phyloP scores from a whole-genome alignment of 129 eudicot species.

The Mikania micrantha region DNA sequence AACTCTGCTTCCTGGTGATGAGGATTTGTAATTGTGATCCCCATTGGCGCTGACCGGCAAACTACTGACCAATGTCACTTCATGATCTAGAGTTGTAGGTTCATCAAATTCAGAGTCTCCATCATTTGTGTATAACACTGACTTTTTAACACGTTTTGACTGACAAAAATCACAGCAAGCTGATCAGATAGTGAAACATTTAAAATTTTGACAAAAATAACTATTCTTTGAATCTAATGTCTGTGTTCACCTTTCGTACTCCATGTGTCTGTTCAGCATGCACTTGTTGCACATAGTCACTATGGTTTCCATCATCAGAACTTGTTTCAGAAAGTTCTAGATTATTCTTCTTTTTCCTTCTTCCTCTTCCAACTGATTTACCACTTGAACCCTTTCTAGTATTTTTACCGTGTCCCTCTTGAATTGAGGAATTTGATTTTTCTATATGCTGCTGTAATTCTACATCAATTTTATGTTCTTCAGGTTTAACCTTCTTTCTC shows the following conservation, averaged over 20 bases:
- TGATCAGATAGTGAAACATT: slow-evolving; percentile 5
- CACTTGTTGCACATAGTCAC: slow-evolving; percentile 29
- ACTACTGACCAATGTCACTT: slow-evolving; percentile 5
- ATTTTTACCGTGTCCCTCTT: slow-evolving; percentile 17
- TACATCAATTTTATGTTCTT: slow-evolving; percentile 15
- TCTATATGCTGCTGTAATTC: slow-evolving; percentile 18
- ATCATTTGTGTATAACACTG: slow-evolving; percentile 31
- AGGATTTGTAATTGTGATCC: slow-evolving; percentile 1
- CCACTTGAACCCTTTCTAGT: slow-evolving; percentile 25
- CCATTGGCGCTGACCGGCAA: not conserved
- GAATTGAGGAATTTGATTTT: slow-evolving; percentile 7
- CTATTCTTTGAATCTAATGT: not conserved
- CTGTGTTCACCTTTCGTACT: slow-evolving; percentile 56
- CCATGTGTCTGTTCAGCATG: slow-evolving; percentile 23
- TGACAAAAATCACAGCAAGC: slow-evolving; percentile 25
- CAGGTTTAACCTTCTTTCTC: slow-evolving; percentile 30
- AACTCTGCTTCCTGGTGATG: slow-evolving; percentile 22
- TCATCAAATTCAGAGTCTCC: slow-evolving; percentile 33
- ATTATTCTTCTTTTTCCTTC: slow-evolving; percentile 26
- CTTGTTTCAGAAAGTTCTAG: slow-evolving; percentile 34
- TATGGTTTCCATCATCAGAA: slow-evolving; percentile 29
- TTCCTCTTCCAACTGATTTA: slow-evolving; percentile 35
- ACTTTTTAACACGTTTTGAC: slow-evolving; percentile 65
- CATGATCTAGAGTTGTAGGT: not conserved
- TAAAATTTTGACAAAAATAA: not conserved